phyloP scores from a whole-genome alignment of 164 flowering plant genomes.

The Nymphaea thermarum region DNA sequence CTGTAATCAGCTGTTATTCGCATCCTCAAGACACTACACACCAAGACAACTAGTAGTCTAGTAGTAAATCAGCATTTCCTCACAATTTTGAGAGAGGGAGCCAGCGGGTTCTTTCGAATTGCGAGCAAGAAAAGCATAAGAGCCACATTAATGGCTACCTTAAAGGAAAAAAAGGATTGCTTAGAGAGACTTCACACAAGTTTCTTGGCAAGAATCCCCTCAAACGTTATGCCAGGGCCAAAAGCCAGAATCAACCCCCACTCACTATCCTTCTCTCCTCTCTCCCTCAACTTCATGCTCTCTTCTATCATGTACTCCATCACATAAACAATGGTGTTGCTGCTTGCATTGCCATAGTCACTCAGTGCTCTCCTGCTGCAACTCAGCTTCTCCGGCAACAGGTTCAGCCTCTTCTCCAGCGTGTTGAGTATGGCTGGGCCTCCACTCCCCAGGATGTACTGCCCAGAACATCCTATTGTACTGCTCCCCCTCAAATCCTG shows the following conservation, averaged over 20 bases:
- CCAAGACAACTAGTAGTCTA: too few relatives aligned
- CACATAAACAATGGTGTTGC: conserved; percentile 87
- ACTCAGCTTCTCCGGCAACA: conserved; percentile 57
- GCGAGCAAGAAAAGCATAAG: too few relatives aligned
- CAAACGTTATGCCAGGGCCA: conserved; percentile 93
- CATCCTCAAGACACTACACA: too few relatives aligned
- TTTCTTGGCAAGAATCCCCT: conserved; percentile 77
- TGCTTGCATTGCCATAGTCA: conserved; percentile 90
- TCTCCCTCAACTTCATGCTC: conserved; percentile 32
- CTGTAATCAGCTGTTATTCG: too few relatives aligned
- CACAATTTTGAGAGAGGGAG: neutral
- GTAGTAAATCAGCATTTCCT: too few relatives aligned
- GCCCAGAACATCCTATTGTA: conserved; percentile 90
- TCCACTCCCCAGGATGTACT: conserved; percentile 90
- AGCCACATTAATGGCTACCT: neutral
- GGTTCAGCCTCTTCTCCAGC: conserved; percentile 70
- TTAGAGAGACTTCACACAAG: conserved; percentile 13
- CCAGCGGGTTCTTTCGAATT: too few relatives aligned
- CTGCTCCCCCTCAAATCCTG: conserved; percentile 25
- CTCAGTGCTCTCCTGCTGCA: conserved; percentile 73
- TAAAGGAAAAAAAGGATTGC: neutral
- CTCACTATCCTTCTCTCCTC: conserved; percentile 17
- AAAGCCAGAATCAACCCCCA: conserved; percentile 94
- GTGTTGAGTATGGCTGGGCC: conserved; percentile 86
- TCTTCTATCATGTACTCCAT: conserved; percentile 86